Conservation (phyloP, 148 eudicot genomes). For the Salicornia ramosissima region DNA sequence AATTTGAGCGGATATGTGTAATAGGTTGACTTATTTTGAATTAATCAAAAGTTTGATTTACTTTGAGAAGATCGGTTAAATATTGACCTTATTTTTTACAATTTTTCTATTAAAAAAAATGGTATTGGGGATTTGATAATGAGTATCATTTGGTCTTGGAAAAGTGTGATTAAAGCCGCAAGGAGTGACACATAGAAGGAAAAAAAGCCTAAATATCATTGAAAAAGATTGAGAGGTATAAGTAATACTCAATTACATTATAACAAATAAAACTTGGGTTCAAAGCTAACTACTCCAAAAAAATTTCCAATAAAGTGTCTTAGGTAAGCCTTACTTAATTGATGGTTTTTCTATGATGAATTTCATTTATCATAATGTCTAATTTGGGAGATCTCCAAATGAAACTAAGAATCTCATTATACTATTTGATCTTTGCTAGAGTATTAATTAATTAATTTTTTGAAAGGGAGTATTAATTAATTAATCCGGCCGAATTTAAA, state of each 20-base stretch:
- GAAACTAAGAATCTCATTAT: not conserved
- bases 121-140: not conserved
- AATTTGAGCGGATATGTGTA: no score
- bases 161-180: constrained; percentile 7
- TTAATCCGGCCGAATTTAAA: no score
- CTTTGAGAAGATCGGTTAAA: no score
- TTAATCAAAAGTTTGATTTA: no score
- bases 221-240: not conserved
- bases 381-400: not conserved
- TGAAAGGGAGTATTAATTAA: no score
- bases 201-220: constrained; percentile 1
- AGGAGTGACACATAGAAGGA: constrained; percentile 12
- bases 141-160: constrained; percentile 15
- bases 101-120: no score
- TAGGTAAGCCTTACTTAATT: not conserved
- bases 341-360: not conserved
- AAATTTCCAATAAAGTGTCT: constrained; percentile 7
- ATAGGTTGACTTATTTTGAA: no score
- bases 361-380: constrained; percentile 6
- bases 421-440: not conserved
- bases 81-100: no score
- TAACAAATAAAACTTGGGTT: not conserved
- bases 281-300: not conserved
- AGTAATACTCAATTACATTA: constrained; percentile 11
- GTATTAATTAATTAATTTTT: no score